Base-by-base conservation (phyloP, 1,284 basidiomycete species). In the Ustilago xerochloae region DNA sequence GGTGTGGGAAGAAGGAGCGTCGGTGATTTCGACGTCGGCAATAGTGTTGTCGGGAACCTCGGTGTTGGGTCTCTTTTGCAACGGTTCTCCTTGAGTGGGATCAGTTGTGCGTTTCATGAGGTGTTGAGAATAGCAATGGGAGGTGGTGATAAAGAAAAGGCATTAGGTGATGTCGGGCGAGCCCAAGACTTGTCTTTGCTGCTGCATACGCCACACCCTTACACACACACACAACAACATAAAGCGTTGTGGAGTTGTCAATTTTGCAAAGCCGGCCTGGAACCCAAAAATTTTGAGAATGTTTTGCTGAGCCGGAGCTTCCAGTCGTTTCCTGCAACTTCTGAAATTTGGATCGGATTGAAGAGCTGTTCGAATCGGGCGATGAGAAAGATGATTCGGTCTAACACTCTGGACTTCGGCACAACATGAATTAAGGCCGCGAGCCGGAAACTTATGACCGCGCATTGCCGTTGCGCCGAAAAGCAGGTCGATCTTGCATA, bases 51-150 rank as follows among this genome's bases (percentile, higher is more conserved):
- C n/a, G 9, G 10, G 29, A 12, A 24, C 29, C 49, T 59, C 55
- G 30, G 60, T 72, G 56, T 67, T 73, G 49, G 61, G 61, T 57
- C 70, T 62, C 64, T 73, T 73, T 38, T 56, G 53, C 50, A 46
- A n/a, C 24, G 70, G 61, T 67, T 49, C 70, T 64, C 29, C 56
- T 13, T 29, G 16, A 22, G 56, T 36, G 36, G 64, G 56, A 9
- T 67, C 64, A 41, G 60, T 73, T 29, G 70, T 47, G 12, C 70
- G 70, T 55, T 73, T 73, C 70, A 73, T 73, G 33, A 56, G n/a
- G 7, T n/a, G 7, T 30, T 28, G 30, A 16, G 55, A 18, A 28
- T 10, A 8, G 18, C 28, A 22, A 28, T 15, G 22, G 30, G 10
- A 6, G 22, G 39, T 50, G 20, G 36, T 50, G 29, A 9, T 3